phyloP scores from a whole-genome alignment of 768 basidiomycete genomes.

The Candolleomyces aberdarensis region DNA sequence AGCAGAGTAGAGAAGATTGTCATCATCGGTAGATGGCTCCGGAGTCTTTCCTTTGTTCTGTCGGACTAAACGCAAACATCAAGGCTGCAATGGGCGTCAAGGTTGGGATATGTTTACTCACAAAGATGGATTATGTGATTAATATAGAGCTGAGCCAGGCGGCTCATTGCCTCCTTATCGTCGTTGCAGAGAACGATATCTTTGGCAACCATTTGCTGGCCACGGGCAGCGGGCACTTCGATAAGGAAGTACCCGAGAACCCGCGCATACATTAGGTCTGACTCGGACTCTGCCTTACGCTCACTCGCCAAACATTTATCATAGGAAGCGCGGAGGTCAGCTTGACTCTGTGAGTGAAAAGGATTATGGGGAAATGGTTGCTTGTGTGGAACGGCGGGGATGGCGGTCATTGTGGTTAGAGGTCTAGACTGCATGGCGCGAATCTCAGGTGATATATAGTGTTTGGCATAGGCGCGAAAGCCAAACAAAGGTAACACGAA shows the following conservation, averaged over 20 bases:
- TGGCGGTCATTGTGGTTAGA: too few species aligned
- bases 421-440: too few species aligned
- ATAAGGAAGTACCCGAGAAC: not conserved
- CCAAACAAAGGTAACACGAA: too few species aligned
- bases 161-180: not conserved
- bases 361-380: too few species aligned
- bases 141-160: not conserved
- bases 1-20: not conserved
- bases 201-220: not conserved
- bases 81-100: not conserved
- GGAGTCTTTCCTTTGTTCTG: not conserved
- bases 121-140: not conserved
- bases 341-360: too few species aligned
- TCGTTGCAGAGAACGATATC: not conserved
- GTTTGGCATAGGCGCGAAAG: too few species aligned
- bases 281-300: too few species aligned
- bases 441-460: too few species aligned
- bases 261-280: not conserved
- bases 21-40: not conserved
- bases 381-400: too few species aligned
- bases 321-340: too few species aligned
- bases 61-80: not conserved
- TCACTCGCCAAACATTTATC: too few species aligned
- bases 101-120: not conserved
- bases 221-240: not conserved